These are phyloP conservation scores for Panaeolus cyanescens DNA, from an alignment of 768 basidiomycete genomes.

Conservation along the genomic window DNA sequence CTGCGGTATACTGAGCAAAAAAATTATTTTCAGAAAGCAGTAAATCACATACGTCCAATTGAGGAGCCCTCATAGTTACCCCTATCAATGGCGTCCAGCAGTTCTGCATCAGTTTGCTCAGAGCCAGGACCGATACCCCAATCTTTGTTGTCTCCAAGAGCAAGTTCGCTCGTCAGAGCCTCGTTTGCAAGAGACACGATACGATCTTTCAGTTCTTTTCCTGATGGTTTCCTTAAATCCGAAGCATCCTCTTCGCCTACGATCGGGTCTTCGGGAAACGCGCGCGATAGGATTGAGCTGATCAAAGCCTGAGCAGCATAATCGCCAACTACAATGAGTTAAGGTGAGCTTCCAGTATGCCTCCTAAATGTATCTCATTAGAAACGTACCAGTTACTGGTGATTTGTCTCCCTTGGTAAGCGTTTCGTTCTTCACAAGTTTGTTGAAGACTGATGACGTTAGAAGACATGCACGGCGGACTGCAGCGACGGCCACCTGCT, in stretches of 20 bases:
- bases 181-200: slow-evolving; percentile 86
- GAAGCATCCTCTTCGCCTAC: slow-evolving; percentile 95
- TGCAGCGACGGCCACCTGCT: slow-evolving; percentile 81
- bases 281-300: slow-evolving; percentile 70
- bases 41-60: slow-evolving; percentile 62
- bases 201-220: slow-evolving; percentile 40
- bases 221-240: slow-evolving; percentile 53
- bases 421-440: slow-evolving; percentile 82
- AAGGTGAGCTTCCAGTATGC: neutral
- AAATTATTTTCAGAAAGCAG: slow-evolving; percentile 4
- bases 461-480: slow-evolving; percentile 85
- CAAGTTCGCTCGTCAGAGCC: slow-evolving; percentile 58
- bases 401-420: slow-evolving; percentile 91
- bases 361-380: neutral
- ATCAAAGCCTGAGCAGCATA: slow-evolving; percentile 93
- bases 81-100: slow-evolving; percentile 86
- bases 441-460: slow-evolving; percentile 85
- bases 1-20: slow-evolving; percentile 32
- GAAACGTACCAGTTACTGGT: slow-evolving; percentile 75
- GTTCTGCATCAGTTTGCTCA: slow-evolving; percentile 51
- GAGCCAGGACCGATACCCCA: slow-evolving; percentile 77
- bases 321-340: slow-evolving; percentile 71
- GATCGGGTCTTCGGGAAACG: slow-evolving; percentile 86
- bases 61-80: slow-evolving; percentile 76
- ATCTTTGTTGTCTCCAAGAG: slow-evolving; percentile 54